A percentile compares a stretch with the other conserved stretches of the same genome.
These are phyloP conservation scores for Magnolia officinalis DNA, from an alignment of 164 flowering plant species.

Conservation along the genomic window DNA sequence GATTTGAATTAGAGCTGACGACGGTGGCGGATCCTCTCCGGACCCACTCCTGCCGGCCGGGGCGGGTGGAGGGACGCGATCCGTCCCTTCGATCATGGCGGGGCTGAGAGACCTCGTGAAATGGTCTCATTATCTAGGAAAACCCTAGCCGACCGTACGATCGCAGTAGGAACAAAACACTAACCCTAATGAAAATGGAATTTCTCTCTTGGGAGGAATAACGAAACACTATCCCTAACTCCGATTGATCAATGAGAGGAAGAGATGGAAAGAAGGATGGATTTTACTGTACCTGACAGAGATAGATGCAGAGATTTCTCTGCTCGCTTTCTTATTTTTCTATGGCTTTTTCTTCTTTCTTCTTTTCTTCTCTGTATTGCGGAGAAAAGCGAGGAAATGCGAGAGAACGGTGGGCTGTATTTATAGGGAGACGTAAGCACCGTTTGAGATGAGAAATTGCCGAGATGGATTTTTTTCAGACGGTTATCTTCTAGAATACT, in stretches of 20 bases:
- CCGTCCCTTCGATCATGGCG: slow-evolving; percentile 47
- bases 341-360: no score
- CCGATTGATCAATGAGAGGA: background rate
- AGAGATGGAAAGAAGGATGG: background rate
- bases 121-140: slow-evolving; percentile 7
- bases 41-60: slow-evolving; percentile 54
- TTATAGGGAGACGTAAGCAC: no score
- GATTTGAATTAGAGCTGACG: slow-evolving; percentile 6
- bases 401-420: no score
- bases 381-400: no score
- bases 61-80: slow-evolving; percentile 23
- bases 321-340: no score
- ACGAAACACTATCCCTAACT: background rate
- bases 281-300: background rate
- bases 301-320: background rate
- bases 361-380: no score
- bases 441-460: no score
- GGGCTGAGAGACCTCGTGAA: slow-evolving; percentile 37
- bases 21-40: slow-evolving; percentile 46
- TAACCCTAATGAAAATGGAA: background rate
- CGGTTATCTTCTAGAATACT: no score
- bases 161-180: background rate
- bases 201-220: background rate
- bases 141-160: background rate
- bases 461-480: no score